phyloP scores from a whole-genome alignment of 2,329 filamentous ascomycete species.

The Colletotrichum ledebouriae region DNA sequence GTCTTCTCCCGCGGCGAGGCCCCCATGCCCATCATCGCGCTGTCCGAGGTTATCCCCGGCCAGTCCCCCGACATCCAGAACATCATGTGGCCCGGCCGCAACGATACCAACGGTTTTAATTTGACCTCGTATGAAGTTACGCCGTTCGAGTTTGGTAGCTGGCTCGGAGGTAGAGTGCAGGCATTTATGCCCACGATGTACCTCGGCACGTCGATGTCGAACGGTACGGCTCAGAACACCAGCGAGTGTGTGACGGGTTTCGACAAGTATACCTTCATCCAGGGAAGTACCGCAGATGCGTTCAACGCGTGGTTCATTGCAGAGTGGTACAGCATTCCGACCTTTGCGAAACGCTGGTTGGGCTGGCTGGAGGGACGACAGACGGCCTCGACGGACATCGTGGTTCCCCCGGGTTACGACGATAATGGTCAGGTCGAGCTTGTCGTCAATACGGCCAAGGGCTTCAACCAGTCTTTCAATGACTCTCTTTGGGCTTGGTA shows the following conservation, averaged over 20 bases:
- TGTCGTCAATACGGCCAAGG: constrained; percentile 44
- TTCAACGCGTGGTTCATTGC: constrained; percentile 48
- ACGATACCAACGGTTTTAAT: constrained; percentile 48
- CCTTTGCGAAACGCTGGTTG: constrained; percentile 46
- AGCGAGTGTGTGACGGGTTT: constrained; percentile 49
- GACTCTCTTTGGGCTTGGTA: constrained; percentile 49
- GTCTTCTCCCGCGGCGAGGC: constrained; percentile 45
- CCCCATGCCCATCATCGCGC: constrained; percentile 48
- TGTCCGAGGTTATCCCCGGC: constrained; percentile 48
- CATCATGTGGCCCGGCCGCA: constrained; percentile 48
- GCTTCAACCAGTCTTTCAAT: constrained; percentile 49
- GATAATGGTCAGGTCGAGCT: constrained; percentile 45
- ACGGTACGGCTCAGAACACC: constrained; percentile 46
- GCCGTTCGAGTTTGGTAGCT: constrained; percentile 51
- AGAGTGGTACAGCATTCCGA: constrained; percentile 46
- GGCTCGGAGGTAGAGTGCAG: constrained; percentile 48
- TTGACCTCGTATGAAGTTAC: constrained; percentile 51
- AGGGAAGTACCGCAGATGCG: constrained; percentile 49
- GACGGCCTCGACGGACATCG: constrained; percentile 35
- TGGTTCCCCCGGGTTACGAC: constrained; percentile 30
- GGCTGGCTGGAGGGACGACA: constrained; percentile 41
- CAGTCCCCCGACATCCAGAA: constrained; percentile 47
- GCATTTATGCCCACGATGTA: constrained; percentile 48
- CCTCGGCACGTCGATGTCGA: constrained; percentile 48
- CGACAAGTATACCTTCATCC: constrained; percentile 49